Evolutionary conservation across 345 rosid species (phyloP).

Genomic region (Moricandia moricandioides): DNA sequence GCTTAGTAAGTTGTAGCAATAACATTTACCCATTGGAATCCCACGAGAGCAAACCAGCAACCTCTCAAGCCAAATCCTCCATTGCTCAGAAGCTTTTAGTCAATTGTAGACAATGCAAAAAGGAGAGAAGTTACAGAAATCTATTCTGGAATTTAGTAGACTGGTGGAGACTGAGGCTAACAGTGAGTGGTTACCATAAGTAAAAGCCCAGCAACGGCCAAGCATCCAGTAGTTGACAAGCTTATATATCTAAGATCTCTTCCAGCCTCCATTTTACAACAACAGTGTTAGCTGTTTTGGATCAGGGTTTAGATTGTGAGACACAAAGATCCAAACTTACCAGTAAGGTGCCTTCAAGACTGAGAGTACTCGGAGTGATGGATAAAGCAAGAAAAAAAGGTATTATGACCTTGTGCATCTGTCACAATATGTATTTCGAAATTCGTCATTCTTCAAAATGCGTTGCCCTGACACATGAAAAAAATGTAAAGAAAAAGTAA

Average conservation of each 20-base stretch:
- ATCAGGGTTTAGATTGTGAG: background rate
- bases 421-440: constrained; percentile 29
- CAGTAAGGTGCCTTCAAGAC: constrained; percentile 82
- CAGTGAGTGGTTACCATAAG: constrained; percentile 49
- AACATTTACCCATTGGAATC: constrained; percentile 73
- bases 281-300: constrained; percentile 3
- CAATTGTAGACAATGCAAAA: constrained; percentile 7
- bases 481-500: background rate
- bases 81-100: constrained; percentile 49
- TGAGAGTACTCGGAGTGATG: constrained; percentile 62
- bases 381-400: constrained; percentile 65
- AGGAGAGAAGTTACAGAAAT: background rate
- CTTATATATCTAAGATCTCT: constrained; percentile 76
- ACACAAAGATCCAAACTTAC: background rate
- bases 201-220: constrained; percentile 48
- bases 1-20: constrained; percentile 1
- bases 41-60: constrained; percentile 67
- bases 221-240: constrained; percentile 69
- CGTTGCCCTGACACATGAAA: background rate
- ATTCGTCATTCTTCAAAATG: background rate
- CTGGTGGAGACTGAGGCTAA: background rate
- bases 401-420: constrained; percentile 83
- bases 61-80: constrained; percentile 66
- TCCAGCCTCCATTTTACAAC: constrained; percentile 57
- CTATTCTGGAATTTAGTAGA: background rate